Evolutionary conservation across 2,329 filamentous ascomycete genomes (phyloP).

Genomic region (Botrytis fragariae): DNA sequence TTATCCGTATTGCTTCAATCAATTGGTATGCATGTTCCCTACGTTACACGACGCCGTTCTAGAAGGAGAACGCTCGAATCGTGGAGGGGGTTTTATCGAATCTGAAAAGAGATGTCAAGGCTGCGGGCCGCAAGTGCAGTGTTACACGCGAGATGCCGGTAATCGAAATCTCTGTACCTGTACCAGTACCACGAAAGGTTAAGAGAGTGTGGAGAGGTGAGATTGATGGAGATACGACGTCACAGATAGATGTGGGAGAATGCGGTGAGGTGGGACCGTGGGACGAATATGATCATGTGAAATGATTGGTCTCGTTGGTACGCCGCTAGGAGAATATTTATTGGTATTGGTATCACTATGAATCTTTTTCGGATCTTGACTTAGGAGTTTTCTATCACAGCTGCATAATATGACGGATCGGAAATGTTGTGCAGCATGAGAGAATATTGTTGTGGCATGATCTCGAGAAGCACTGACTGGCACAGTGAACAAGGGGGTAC

Average conservation of each 20-base stretch:
- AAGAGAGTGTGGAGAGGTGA: conserved; percentile 12
- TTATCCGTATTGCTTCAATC: conserved; percentile 12
- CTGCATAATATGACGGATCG: conserved; percentile 12
- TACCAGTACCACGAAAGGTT: background rate
- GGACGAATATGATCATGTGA: conserved; percentile 21
- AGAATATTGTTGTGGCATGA: conserved; percentile 12
- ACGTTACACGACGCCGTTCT: conserved; percentile 1
- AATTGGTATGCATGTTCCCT: conserved; percentile 15
- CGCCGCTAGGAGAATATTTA: conserved; percentile 17
- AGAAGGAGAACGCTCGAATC: conserved; percentile 3
- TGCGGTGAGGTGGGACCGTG: conserved; percentile 13
- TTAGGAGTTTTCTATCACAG: conserved; percentile 11
- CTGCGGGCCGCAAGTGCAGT: conserved; percentile 11
- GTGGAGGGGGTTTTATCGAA: conserved; percentile 1
- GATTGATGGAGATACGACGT: background rate
- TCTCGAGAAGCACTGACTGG: conserved; percentile 9
- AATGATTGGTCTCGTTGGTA: conserved; percentile 10
- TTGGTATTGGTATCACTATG: background rate
- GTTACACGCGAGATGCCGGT: conserved; percentile 11
- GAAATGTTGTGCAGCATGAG: conserved; percentile 9
- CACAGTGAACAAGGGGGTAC: conserved; percentile 7
- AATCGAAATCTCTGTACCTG: conserved; percentile 6
- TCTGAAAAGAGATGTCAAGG: conserved; percentile 8
- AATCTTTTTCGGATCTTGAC: conserved; percentile 10
- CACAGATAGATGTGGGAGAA: background rate